Base-by-base conservation (phyloP, 2,329 filamentous ascomycete genomes). In the Neophaeococcomyces aloes region DNA sequence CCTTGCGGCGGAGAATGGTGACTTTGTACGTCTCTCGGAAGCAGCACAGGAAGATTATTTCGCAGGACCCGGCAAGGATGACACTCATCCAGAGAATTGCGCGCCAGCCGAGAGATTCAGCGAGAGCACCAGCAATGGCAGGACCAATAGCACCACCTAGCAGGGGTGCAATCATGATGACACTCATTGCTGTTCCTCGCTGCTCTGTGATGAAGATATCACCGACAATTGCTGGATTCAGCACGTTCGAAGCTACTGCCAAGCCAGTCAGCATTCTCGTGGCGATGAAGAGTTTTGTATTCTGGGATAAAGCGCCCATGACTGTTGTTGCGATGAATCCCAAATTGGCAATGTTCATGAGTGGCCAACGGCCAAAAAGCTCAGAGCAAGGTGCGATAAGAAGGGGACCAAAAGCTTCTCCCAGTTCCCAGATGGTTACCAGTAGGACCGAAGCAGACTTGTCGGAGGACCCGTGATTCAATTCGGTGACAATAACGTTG, bases 161-260 rank as follows among this genome's bases (percentile, higher is more conserved):
- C 75, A 80, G 61, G 0, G 76, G 75, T 2, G 76, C 73, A 2
- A 79, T 59, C 57, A 71, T 71, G 36, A 78, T 62, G 34, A 75
- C 46, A 53, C 70, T 75, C 69, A 81, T 75, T 6, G 76, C 70
- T 0, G 68, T 67, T 18, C 77, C 78, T 13, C 76, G 65, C 56
- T 74, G 63, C 44, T 80, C 76, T 1, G 69, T 62, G 2, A 63
- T 59, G 54, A 79, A 80, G 49, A 81, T 72, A 56, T 81, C 78
- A 18, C 77, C 78, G 14, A 81, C 69, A 41, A 81, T 75, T 18
- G 76, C 74, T 1, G 78, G 78, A 49, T 72, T 76, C 14, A 82
- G 64, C 7, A 80, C 76, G 49, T 78, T 67, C 3, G 64, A 62
- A 15, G 66, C 62, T 4, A 70, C 67, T 32, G 64, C 60, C 25